Evolutionary conservation across 345 rosid genomes (phyloP).

Genomic region (Linum trigynum): DNA sequence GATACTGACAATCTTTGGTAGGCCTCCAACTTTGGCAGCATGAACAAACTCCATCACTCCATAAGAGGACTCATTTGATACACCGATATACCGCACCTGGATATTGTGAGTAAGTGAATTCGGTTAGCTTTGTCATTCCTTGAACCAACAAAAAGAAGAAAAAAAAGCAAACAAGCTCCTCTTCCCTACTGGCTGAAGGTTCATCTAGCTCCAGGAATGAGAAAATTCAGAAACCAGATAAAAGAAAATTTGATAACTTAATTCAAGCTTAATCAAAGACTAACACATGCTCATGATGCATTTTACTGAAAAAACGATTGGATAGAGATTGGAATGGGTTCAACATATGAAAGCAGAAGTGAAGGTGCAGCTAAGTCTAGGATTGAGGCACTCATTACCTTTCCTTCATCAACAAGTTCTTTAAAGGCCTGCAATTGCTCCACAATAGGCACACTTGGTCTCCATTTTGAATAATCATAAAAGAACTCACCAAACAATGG

Average conservation of each 20-base stretch:
- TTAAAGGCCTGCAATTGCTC: conserved; percentile 78
- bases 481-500: conserved; percentile 61
- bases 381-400: conserved; percentile 36
- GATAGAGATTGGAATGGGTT: background rate
- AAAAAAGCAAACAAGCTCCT: background rate
- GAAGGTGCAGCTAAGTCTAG: background rate
- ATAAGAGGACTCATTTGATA: conserved; percentile 83
- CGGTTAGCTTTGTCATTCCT: background rate
- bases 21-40: conserved; percentile 68
- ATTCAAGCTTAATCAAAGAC: too few species aligned
- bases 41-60: conserved; percentile 95
- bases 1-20: conserved; percentile 86
- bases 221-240: background rate
- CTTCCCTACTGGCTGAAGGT: background rate
- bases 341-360: background rate
- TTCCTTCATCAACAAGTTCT: conserved; percentile 75
- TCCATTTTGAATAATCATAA: conserved; percentile 70
- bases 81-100: conserved; percentile 79
- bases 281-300: background rate
- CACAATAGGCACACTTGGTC: conserved; percentile 59
- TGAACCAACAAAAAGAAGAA: background rate
- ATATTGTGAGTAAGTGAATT: conserved; percentile 11
- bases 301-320: too few species aligned
- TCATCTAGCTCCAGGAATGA: background rate
- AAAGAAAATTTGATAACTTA: too few species aligned